These are phyloP conservation scores for Westerdykella ornata DNA, from an alignment of 2,329 filamentous ascomycete species.

Conservation along the genomic window DNA sequence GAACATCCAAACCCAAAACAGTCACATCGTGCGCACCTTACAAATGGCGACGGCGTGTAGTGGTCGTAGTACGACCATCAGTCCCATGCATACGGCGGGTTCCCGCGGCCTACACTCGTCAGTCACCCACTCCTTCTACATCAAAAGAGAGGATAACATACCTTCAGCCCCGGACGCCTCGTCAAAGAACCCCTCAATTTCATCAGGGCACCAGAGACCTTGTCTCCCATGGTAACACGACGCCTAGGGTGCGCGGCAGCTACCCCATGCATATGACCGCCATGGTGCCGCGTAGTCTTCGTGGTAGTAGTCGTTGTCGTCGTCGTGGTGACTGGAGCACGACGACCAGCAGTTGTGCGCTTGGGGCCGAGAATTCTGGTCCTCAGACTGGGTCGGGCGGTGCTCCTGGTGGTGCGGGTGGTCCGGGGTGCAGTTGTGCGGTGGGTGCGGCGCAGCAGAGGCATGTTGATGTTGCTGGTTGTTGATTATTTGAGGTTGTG, in stretches of 20 bases:
- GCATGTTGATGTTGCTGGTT: slow-evolving; percentile 18
- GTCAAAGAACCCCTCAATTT: slow-evolving; percentile 66
- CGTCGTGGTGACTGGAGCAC: slow-evolving; percentile 32
- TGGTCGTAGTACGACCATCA: slow-evolving; percentile 49
- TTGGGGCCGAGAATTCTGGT: slow-evolving; percentile 46
- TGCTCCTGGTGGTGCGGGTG: slow-evolving; percentile 29
- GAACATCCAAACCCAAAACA: too few species aligned
- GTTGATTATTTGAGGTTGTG: slow-evolving; percentile 4
- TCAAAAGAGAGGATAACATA: slow-evolving; percentile 21
- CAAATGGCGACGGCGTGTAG: background rate
- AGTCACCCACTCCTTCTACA: slow-evolving; percentile 2
- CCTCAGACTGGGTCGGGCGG: slow-evolving; percentile 47
- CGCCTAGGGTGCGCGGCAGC: slow-evolving; percentile 57
- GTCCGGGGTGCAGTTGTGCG: slow-evolving; percentile 26
- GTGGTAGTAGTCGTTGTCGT: slow-evolving; percentile 37
- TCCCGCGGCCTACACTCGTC: slow-evolving; percentile 55
- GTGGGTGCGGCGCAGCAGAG: slow-evolving; percentile 21
- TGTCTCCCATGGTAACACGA: slow-evolving; percentile 64
- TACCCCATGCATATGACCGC: slow-evolving; percentile 10
- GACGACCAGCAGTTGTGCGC: slow-evolving; percentile 33
- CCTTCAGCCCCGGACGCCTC: slow-evolving; percentile 63
- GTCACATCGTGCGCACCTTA: background rate
- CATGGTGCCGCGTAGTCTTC: slow-evolving; percentile 35
- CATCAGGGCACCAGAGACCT: slow-evolving; percentile 68
- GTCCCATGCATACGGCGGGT: slow-evolving; percentile 68